Conservation (phyloP, 257 asterid species). For the Craterostigma plantagineum region DNA sequence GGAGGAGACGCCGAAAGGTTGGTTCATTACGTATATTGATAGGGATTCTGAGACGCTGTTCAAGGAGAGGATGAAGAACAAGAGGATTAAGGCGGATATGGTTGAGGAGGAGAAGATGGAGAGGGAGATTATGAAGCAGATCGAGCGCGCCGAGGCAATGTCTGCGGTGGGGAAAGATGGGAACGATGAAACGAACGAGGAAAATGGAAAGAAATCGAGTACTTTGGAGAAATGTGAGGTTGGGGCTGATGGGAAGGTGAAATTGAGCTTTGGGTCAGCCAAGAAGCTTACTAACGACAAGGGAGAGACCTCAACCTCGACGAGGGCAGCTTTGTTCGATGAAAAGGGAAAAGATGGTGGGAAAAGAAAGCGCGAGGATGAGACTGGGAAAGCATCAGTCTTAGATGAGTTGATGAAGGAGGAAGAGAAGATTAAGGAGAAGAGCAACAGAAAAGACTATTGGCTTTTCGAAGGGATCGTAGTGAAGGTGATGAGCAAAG, state of each 20-base stretch:
- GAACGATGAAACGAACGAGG: constrained; percentile 13
- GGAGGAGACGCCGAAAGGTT: constrained; percentile 81
- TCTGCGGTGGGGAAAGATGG: constrained; percentile 9
- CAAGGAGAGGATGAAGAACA: constrained; percentile 86
- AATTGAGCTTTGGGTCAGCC: constrained; percentile 35
- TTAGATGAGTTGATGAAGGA: constrained; percentile 79
- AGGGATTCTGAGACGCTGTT: constrained; percentile 77
- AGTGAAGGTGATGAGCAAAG: constrained; percentile 86
- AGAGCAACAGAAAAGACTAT: constrained; percentile 72
- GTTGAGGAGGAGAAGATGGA: constrained; percentile 89
- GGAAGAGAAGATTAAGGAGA: constrained; percentile 70
- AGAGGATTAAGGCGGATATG: constrained; percentile 57
- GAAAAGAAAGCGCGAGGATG: constrained; percentile 21
- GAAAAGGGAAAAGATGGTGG: constrained; percentile 26
- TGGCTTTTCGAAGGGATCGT: constrained; percentile 79
- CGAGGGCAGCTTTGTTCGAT: constrained; percentile 31
- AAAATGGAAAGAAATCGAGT: constrained; percentile 15
- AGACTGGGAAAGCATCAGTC: constrained; percentile 17
- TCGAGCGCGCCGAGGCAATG: constrained; percentile 70
- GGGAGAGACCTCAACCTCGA: constrained; percentile 31
- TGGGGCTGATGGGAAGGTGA: constrained; percentile 46
- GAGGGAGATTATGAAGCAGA: constrained; percentile 67
- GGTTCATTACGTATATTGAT: constrained; percentile 89
- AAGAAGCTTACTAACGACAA: constrained; percentile 18
- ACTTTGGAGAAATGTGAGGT: constrained; percentile 32